Percentiles rank a stretch among this genome's conserved stretches.
phyloP scores from a whole-genome alignment of 2,329 filamentous ascomycete genomes.

The Fusarium clavum region DNA sequence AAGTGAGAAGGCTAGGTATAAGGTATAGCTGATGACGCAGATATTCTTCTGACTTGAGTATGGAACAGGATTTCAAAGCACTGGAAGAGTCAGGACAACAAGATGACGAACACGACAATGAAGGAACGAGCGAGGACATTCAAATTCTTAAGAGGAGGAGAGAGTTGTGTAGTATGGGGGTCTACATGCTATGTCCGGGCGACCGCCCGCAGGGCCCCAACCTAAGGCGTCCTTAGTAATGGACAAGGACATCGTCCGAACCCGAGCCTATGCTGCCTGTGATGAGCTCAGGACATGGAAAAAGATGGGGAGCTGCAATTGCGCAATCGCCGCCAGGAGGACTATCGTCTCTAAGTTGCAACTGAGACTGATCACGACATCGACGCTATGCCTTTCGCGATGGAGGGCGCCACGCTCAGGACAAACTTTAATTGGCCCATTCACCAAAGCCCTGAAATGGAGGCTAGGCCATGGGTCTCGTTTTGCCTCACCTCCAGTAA shows the following conservation, averaged over 20 bases:
- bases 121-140: conserved; percentile 33
- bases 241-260: conserved; percentile 37
- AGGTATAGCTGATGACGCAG: conserved; percentile 43
- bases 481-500: conserved; percentile 40
- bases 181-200: conserved; percentile 46
- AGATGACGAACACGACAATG: conserved; percentile 38
- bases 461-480: conserved; percentile 42
- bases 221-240: conserved; percentile 46
- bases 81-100: conserved; percentile 27
- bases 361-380: conserved; percentile 63
- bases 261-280: conserved; percentile 37
- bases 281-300: conserved; percentile 38
- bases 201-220: conserved; percentile 44
- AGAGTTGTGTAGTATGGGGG: conserved; percentile 39
- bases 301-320: conserved; percentile 49
- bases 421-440: conserved; percentile 52
- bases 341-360: conserved; percentile 47
- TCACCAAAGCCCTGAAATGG: conserved; percentile 37
- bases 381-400: conserved; percentile 64
- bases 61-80: conserved; percentile 36
- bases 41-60: conserved; percentile 40
- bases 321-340: conserved; percentile 53
- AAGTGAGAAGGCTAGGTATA: conserved; percentile 11
- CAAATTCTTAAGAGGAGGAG: conserved; percentile 43
- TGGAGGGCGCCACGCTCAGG: conserved; percentile 43